A percentile compares a stretch with the other conserved stretches of the same genome.
Conservation (phyloP, 306 rosid species). For the Prunus persica region DNA sequence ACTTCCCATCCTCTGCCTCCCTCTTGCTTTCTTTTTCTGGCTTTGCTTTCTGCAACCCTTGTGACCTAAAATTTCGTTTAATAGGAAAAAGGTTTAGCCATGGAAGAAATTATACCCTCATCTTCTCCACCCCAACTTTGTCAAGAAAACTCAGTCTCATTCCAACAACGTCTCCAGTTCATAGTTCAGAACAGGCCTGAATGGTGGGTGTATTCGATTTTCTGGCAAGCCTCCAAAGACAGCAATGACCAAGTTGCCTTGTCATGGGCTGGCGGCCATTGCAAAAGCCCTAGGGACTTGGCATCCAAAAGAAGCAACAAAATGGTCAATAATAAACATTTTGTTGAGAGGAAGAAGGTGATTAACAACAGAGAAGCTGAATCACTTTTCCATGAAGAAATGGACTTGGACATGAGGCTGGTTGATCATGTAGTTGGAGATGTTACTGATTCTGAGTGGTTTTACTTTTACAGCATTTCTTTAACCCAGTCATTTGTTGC, state of each 20-base stretch:
- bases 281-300: slow-evolving; percentile 6
- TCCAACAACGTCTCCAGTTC: slow-evolving; percentile 43
- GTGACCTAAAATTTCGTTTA: too few species aligned
- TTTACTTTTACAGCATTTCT: slow-evolving; percentile 26
- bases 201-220: slow-evolving; percentile 54
- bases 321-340: background rate
- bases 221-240: slow-evolving; percentile 46
- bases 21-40: too few species aligned
- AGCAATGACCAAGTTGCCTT: slow-evolving; percentile 6
- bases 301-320: background rate
- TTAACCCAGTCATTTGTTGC: background rate
- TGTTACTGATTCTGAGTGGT: slow-evolving; percentile 21
- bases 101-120: slow-evolving; percentile 19
- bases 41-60: too few species aligned
- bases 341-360: background rate
- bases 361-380: background rate
- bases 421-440: background rate
- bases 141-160: slow-evolving; percentile 7
- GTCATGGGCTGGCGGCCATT: slow-evolving; percentile 41
- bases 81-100: background rate
- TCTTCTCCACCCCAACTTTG: slow-evolving; percentile 15
- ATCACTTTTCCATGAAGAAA: background rate
- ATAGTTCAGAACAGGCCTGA: slow-evolving; percentile 38
- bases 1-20: too few species aligned
- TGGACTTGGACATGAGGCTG: background rate